Conservation (phyloP, 805 yeast genomes). For the Monosporozyma siamensis region DNA sequence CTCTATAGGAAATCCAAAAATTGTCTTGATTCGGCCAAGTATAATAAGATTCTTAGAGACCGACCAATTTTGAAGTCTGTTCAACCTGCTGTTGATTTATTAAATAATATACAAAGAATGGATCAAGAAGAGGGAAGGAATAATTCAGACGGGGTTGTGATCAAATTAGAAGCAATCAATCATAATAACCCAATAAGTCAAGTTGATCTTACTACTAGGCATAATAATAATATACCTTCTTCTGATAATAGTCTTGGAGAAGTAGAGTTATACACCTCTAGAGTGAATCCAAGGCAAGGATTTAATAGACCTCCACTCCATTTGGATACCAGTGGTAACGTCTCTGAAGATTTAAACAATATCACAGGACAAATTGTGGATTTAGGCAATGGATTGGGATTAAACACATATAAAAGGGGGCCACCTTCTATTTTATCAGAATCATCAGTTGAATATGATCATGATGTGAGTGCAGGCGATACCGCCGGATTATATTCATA, state of each 20-base stretch:
- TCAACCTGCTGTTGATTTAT: conserved; percentile 5
- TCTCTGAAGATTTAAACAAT: neutral
- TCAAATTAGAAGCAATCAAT: too few species aligned
- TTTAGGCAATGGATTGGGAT: conserved; percentile 30
- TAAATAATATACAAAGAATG: conserved; percentile 7
- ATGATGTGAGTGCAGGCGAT: neutral
- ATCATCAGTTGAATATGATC: conserved; percentile 25
- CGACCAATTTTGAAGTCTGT: conserved; percentile 6
- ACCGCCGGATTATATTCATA: conserved; percentile 3
- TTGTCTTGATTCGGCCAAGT: conserved; percentile 43
- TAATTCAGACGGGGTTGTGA: neutral
- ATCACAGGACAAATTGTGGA: conserved; percentile 18
- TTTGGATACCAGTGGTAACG: neutral
- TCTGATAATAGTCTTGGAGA: conserved; percentile 1
- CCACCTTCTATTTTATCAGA: conserved; percentile 35
- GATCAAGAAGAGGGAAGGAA: neutral
- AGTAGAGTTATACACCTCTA: neutral
- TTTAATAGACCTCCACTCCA: neutral
- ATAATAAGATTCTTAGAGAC: conserved; percentile 26
- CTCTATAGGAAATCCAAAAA: conserved; percentile 52
- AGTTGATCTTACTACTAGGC: neutral
- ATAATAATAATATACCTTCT: neutral
- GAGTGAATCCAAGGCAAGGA: neutral
- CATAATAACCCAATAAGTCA: neutral
- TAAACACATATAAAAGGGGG: conserved; percentile 29